Base-by-base conservation (phyloP, 352 stramenopile genomes). In the Phytophthora fragariae region DNA sequence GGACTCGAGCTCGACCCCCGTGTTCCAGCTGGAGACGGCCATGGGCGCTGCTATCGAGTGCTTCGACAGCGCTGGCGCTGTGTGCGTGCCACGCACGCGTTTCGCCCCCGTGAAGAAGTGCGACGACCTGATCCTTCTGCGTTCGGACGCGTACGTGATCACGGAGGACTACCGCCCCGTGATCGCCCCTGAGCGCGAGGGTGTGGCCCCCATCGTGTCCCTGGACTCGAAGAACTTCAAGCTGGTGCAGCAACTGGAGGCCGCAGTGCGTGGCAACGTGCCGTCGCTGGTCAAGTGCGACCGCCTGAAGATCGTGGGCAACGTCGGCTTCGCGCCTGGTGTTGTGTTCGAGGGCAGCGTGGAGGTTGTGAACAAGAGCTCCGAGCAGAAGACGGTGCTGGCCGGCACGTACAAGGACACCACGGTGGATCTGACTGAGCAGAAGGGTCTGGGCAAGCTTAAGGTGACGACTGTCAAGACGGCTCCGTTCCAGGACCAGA, bases 151-250 rank as follows among this genome's bases (percentile, higher is more conserved):
- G 8, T 99, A 99, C 85, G 80, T 99, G 17, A 95, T 99, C 70
- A 99, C 95, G 55, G 91, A 99, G 58, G 91, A 98, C 77, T 97
- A 97, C 83, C 95, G 94, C 57, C 96, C 97, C 14, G 86, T 99
- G 37, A 86, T 99, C 55, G 98, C 98, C 54, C 97, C 97, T n/a
- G 87, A 97, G 73, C 97, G 96, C 74, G 92, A 98, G 64, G 93
- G 92, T 41, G 83, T 92, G n/a, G 97, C 97, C n/a, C 97, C 98
- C 27, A 92, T 99, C 31, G 95, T 99, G 46, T 77, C 81, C 14
- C 85, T 99, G 29, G 98, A 99, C 77, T 91, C 87, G 57, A 99
- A 99, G 85, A 97, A 98, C 62, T 99, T 99, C 88, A 99, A 99
- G 85, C 80, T 99, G 29, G 98, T 99, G 66, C 95, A 98, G 80